A percentile compares a stretch with the other conserved stretches of the same genome.
Evolutionary conservation across 2,329 filamentous ascomycete genomes (phyloP).

Genomic region (Cryphonectria carpinicola): DNA sequence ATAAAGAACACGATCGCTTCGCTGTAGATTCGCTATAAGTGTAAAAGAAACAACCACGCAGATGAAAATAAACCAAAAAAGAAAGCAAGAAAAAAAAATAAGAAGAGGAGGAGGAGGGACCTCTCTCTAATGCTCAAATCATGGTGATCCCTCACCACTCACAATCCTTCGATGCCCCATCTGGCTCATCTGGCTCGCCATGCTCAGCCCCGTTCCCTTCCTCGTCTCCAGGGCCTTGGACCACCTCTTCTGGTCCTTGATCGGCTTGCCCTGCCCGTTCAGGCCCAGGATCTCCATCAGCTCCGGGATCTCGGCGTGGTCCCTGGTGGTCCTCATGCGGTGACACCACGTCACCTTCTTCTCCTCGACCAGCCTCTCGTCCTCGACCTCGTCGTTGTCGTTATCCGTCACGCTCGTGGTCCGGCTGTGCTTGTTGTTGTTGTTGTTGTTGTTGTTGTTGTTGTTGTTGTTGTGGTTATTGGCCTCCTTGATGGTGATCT

Average conservation of each 20-base stretch:
- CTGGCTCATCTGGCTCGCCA: conserved; percentile 44
- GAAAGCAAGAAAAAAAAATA: no score
- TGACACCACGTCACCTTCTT: conserved; percentile 79
- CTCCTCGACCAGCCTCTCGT: conserved; percentile 45
- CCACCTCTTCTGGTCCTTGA: conserved; percentile 50
- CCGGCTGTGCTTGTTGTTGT: conserved; percentile 20
- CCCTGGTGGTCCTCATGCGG: conserved; percentile 77
- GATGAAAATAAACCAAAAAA: neutral
- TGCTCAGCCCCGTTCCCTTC: conserved; percentile 58
- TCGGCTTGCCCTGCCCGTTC: conserved; percentile 45
- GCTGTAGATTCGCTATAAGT: neutral
- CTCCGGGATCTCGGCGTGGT: conserved; percentile 74
- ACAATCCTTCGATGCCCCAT: conserved; percentile 20
- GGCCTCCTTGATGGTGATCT: neutral
- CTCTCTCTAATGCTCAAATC: neutral
- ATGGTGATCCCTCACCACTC: neutral
- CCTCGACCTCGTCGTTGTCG: conserved; percentile 33
- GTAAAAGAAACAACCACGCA: neutral
- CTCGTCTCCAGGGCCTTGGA: conserved; percentile 49
- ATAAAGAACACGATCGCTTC: neutral
- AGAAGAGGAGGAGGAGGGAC: no score
- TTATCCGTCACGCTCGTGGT: conserved; percentile 30
- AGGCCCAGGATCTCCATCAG: conserved; percentile 66
- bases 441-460: neutral
- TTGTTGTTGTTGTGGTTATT: neutral